Conservation (phyloP, 306 rosid genomes). For the Vicia villosa region DNA sequence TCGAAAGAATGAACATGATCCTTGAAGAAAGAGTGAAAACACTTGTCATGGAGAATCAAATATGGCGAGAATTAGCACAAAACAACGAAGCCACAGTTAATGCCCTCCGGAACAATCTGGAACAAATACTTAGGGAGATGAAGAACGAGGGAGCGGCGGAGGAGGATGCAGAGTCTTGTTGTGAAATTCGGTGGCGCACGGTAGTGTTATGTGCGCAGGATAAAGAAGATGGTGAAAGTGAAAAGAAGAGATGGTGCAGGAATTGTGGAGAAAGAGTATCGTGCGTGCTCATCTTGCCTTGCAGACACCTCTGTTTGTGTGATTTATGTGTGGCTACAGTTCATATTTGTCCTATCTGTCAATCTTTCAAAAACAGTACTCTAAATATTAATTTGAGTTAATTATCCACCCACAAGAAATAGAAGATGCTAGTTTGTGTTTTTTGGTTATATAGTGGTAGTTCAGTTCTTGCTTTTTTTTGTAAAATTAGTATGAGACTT, state of each 20-base stretch:
- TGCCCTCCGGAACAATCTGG: conserved; percentile 64
- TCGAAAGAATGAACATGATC: conserved; percentile 63
- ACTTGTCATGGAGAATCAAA: conserved; percentile 62
- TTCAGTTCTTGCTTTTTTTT: too few relatives aligned
- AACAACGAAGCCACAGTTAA: conserved; percentile 80
- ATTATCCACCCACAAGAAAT: neutral
- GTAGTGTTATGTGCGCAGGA: conserved; percentile 25
- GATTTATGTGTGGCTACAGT: conserved; percentile 60
- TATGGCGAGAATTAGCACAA: conserved; percentile 86
- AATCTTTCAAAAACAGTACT: conserved; percentile 63
- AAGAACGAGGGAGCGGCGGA: conserved; percentile 24
- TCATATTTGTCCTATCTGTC: conserved; percentile 79
- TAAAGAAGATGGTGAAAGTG: neutral
- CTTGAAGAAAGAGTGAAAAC: conserved; percentile 64
- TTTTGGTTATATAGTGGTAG: too few relatives aligned
- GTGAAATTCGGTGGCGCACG: conserved; percentile 50
- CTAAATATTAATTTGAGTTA: conserved; percentile 60
- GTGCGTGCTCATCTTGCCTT: conserved; percentile 75
- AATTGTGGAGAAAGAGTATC: conserved; percentile 77
- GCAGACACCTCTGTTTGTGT: conserved; percentile 87
- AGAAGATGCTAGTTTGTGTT: too few relatives aligned
- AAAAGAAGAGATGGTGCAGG: conserved; percentile 53
- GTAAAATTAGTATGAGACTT: too few relatives aligned
- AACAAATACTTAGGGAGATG: conserved; percentile 52
- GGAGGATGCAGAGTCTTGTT: conserved; percentile 63